These are phyloP conservation scores for Gossypium sturtianum DNA, from an alignment of 345 rosid species.

Conservation along the genomic window DNA sequence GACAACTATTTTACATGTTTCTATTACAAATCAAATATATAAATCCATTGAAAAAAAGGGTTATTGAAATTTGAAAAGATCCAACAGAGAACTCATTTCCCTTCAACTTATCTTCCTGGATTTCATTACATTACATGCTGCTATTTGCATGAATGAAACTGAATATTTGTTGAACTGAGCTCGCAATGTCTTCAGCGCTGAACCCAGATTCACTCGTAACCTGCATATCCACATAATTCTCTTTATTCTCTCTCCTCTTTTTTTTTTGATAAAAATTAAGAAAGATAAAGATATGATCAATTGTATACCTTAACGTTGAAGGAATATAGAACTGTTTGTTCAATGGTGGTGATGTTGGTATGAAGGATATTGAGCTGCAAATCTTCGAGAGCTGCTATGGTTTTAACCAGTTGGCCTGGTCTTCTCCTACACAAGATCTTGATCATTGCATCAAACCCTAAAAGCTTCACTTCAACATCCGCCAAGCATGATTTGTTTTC, in stretches of 20 bases:
- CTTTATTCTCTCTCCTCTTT: background rate
- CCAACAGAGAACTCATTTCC: constrained; percentile 12
- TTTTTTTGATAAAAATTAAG: background rate
- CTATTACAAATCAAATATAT: background rate
- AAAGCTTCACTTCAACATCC: constrained; percentile 82
- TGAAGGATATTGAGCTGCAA: constrained; percentile 83
- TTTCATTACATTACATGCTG: constrained; percentile 35
- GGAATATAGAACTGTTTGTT: constrained; percentile 91
- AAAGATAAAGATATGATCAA: background rate
- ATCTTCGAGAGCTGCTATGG: constrained; percentile 92
- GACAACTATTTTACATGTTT: background rate
- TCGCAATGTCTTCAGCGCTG: constrained; percentile 84
- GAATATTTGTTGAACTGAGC: constrained; percentile 83
- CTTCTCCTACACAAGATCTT: constrained; percentile 91
- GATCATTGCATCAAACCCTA: constrained; percentile 92
- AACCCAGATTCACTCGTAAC: constrained; percentile 61
- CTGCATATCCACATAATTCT: constrained; percentile 26
- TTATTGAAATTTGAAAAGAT: constrained; percentile 8
- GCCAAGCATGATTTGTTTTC: constrained; percentile 84
- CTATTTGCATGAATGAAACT: constrained; percentile 81
- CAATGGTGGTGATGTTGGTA: constrained; percentile 92
- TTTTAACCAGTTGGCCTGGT: constrained; percentile 70
- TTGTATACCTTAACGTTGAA: constrained; percentile 79
- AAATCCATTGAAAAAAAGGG: background rate
- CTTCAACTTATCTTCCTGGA: background rate